These are phyloP conservation scores for Candida ulmi DNA, from an alignment of 805 yeast genomes.

Conservation along the genomic window DNA sequence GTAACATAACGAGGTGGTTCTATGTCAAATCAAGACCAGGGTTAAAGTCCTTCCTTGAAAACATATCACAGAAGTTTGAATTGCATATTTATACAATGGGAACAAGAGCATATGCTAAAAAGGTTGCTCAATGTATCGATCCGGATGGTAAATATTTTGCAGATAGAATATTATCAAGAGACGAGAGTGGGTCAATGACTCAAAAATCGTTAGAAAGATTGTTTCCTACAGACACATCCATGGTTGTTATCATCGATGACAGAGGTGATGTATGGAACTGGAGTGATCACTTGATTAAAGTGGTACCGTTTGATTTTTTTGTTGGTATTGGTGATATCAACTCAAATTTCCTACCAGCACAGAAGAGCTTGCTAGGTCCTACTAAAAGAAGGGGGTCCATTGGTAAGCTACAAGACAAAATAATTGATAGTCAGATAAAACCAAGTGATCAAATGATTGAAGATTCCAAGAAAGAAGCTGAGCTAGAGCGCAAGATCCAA, in stretches of 20 bases:
- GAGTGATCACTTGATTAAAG: slow-evolving; percentile 87
- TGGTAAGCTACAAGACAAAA: slow-evolving; percentile 47
- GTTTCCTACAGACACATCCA: slow-evolving; percentile 92
- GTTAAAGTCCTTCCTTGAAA: slow-evolving; percentile 61
- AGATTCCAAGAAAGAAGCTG: slow-evolving; percentile 22
- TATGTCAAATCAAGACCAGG: slow-evolving; percentile 93
- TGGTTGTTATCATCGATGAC: slow-evolving; percentile 96
- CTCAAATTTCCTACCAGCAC: slow-evolving; percentile 84
- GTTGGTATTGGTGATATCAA: slow-evolving; percentile 98
- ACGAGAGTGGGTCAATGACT: slow-evolving; percentile 89
- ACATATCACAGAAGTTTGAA: slow-evolving; percentile 65
- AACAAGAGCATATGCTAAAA: slow-evolving; percentile 85
- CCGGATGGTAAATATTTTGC: slow-evolving; percentile 86
- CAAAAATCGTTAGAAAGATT: slow-evolving; percentile 83
- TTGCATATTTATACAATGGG: slow-evolving; percentile 98
- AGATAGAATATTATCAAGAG: slow-evolving; percentile 86
- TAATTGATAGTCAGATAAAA: slow-evolving; percentile 16
- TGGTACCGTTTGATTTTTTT: slow-evolving; percentile 91
- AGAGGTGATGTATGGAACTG: slow-evolving; percentile 99
- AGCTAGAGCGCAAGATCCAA: slow-evolving; percentile 20
- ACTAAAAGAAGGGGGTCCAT: slow-evolving; percentile 54
- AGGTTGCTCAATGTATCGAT: slow-evolving; percentile 86
- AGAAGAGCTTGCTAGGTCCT: slow-evolving; percentile 55
- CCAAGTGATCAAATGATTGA: slow-evolving; percentile 13
- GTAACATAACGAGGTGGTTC: slow-evolving; percentile 63